Percentiles rank a stretch among this genome's conserved stretches.
phyloP scores from a whole-genome alignment of 176 grass and related monocot genomes.

The Thalia dealbata region DNA sequence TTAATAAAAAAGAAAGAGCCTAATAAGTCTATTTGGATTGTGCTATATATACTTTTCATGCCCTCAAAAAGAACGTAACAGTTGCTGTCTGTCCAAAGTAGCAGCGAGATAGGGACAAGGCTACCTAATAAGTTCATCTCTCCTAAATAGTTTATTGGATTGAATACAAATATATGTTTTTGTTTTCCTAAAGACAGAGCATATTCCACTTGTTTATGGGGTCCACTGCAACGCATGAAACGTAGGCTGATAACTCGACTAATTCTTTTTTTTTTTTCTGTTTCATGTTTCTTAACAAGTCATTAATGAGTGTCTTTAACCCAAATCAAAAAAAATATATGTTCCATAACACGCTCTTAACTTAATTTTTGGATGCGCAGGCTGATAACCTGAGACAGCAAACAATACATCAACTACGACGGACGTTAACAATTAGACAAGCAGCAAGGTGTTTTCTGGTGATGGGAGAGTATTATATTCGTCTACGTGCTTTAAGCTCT shows the following conservation, averaged over 20 bases:
- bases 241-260: neutral
- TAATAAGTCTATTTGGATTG: neutral
- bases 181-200: neutral
- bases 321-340: too few species aligned
- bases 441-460: constrained; percentile 71
- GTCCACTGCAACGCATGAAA: too few species aligned
- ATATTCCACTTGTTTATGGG: neutral
- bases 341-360: too few species aligned
- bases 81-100: neutral
- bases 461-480: constrained; percentile 80
- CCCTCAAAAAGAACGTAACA: neutral
- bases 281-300: too few species aligned
- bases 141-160: too few species aligned
- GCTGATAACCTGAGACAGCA: constrained; percentile 87
- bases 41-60: neutral
- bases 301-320: too few species aligned
- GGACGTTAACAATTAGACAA: constrained; percentile 59
- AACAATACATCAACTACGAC: constrained; percentile 70
- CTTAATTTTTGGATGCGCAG: constrained; percentile 29
- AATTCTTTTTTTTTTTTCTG: neutral
- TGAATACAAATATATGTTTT: too few species aligned
- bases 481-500: constrained; percentile 77
- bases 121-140: neutral
- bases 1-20: neutral
- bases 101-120: neutral